A percentile compares a stretch with the other conserved stretches of the same genome.
phyloP scores from a whole-genome alignment of 23 red algal genomes.

The Gracilaria caudata region DNA sequence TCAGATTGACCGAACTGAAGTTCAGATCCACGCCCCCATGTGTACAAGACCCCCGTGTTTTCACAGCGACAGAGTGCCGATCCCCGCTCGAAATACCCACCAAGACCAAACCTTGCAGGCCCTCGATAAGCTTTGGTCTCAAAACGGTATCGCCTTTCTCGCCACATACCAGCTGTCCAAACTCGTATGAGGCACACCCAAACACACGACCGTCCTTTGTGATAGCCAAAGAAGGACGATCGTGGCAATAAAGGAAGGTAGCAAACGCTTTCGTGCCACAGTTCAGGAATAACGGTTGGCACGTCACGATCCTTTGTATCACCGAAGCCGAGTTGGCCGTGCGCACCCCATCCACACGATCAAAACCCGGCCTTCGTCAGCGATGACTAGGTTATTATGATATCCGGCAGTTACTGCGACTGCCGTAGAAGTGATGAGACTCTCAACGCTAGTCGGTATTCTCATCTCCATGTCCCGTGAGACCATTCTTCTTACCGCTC shows the following conservation, averaged over 20 bases:
- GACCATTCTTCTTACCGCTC: slow-evolving; percentile 97
- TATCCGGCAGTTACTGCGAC: slow-evolving; percentile 84
- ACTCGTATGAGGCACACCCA: slow-evolving; percentile 95
- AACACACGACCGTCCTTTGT: slow-evolving; percentile 84
- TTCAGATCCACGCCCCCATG: slow-evolving; percentile 91
- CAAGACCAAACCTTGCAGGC: slow-evolving; percentile 76
- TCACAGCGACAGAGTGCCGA: slow-evolving; percentile 92
- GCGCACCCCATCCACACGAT: slow-evolving; percentile 97
- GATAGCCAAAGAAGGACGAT: slow-evolving; percentile 86
- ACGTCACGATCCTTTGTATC: slow-evolving; percentile 72
- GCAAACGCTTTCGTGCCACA: slow-evolving; percentile 50
- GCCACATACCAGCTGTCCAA: slow-evolving; percentile 91
- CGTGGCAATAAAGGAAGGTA: slow-evolving; percentile 78
- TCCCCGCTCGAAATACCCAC: slow-evolving; percentile 83
- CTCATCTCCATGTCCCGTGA: slow-evolving; percentile 88
- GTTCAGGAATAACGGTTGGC: slow-evolving; percentile 63
- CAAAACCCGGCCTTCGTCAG: slow-evolving; percentile 72
- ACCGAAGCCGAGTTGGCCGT: slow-evolving; percentile 95
- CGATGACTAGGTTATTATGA: slow-evolving; percentile 87
- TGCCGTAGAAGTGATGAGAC: slow-evolving; percentile 27
- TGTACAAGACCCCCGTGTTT: slow-evolving; percentile 82
- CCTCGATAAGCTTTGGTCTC: slow-evolving; percentile 61
- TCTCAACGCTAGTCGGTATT: slow-evolving; percentile 77
- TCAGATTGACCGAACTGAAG: slow-evolving; percentile 77
- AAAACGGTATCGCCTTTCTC: slow-evolving; percentile 68